Percentiles rank a stretch among this genome's conserved stretches.
Evolutionary conservation across 345 rosid genomes (phyloP).

Genomic region (Acer saccharum): DNA sequence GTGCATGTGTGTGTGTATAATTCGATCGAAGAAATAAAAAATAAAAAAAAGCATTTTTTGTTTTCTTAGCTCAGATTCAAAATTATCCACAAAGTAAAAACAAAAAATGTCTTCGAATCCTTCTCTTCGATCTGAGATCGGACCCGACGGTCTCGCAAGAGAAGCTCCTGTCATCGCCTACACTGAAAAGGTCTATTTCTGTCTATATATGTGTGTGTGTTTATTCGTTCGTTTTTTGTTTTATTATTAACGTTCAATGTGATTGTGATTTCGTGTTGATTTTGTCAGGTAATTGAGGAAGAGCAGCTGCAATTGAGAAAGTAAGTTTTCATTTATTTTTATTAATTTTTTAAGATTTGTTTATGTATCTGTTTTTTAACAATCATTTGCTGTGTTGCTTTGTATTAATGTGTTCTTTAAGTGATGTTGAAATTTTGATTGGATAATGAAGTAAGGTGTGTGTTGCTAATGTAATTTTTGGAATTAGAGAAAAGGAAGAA

Average conservation of each 20-base stretch:
- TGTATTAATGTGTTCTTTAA: too few species aligned
- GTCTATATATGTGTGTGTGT: not conserved
- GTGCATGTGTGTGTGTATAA: not conserved
- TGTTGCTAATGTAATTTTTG: too few species aligned
- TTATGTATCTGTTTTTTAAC: not conserved
- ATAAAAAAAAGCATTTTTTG: not conserved
- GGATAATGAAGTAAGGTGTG: conserved; percentile 1
- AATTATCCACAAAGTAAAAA: not conserved
- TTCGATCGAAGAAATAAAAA: conserved; percentile 17
- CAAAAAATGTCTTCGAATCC: conserved; percentile 61
- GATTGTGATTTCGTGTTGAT: conserved; percentile 18
- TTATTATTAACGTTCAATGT: conserved; percentile 14
- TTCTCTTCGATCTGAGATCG: conserved; percentile 70
- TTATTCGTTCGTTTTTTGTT: not conserved
- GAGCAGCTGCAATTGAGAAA: conserved; percentile 84
- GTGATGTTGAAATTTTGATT: not conserved
- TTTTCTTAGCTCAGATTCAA: not conserved
- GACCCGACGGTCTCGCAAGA: conserved; percentile 83
- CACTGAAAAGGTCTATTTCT: conserved; percentile 70
- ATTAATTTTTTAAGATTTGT: not conserved
- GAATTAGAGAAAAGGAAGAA: not conserved
- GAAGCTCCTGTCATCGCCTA: conserved; percentile 90
- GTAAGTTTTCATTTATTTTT: conserved; percentile 35
- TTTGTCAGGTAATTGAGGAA: conserved; percentile 70
- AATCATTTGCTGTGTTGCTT: not conserved